Evolutionary conservation across 2,329 filamentous ascomycete genomes (phyloP), one percentile per base, ranked within the genome.

Genomic region (Thermothelomyces thermophilus): DNA sequence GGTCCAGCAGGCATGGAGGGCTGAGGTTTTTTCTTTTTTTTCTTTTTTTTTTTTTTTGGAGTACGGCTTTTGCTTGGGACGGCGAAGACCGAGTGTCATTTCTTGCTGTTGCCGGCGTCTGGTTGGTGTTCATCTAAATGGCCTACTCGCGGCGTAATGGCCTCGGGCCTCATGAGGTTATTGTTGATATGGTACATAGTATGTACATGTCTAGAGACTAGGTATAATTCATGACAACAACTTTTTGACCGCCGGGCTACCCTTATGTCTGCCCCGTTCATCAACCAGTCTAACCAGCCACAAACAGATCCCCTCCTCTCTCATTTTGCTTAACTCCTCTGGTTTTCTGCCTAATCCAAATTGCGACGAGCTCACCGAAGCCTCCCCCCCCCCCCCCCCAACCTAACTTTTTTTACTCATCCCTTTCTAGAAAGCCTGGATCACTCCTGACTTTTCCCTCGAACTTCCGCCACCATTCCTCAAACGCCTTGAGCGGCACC

Each of bases 401-500:
- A 19, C 4, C 13, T 26, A 11, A n/a, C 20, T 22, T 3, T 40
- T 26, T 16, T 56, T 42, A 59, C 24, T 62, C 61, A 37, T 60
- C 60, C 61, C 84, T 80, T 69, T 97, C 90, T 58, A 98, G 72
- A 65, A 98, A 98, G 6, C 81, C 80, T 0, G 93, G 91, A 70
- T 98, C 93, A 56, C 80, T 77, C 60, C 90, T 84, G 34, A 98
- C 79, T 63, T 83, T 84, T 54, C 81, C 80, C 72, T 98, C 91
- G 70, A 98, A 98, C 69, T 96, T 97, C 53, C 76, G 79, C 93
- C 94, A 98, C 93, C 94, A 98, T 51, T 95, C 89, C 70, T 94
- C 86, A 66, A 98, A 98, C 5, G 87, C 88, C 70, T 87, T 93
- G 56, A 98, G 70, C n/a, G 93, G 90, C 20, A 98, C 87, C 11